Evolutionary conservation across 2,329 filamentous ascomycete genomes (phyloP).

Genomic region (Metarhizium sp.): DNA sequence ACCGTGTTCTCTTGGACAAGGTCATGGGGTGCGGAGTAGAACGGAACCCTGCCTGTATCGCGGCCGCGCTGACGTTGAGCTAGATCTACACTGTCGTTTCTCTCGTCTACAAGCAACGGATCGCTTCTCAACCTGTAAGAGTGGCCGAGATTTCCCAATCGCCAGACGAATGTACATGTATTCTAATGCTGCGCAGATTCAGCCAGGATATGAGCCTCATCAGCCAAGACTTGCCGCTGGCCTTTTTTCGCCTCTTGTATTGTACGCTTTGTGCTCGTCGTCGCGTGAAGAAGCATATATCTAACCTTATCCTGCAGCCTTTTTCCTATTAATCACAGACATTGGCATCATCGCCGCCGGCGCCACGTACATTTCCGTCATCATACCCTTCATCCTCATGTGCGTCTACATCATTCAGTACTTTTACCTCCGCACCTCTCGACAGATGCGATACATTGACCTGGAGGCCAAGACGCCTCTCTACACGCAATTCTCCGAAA

Average conservation of each 20-base stretch:
- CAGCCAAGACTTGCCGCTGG: constrained; percentile 4
- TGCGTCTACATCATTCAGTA: constrained; percentile 16
- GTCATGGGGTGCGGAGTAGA: neutral
- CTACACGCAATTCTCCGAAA: constrained; percentile 17
- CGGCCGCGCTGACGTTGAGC: neutral
- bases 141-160: neutral
- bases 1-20: neutral
- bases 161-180: too few species aligned
- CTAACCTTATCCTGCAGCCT: neutral
- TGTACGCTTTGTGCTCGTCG: neutral
- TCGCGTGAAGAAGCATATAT: neutral
- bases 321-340: neutral
- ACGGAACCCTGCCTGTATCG: neutral
- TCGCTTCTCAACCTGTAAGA: constrained; percentile 1
- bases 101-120: neutral
- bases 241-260: constrained; percentile 1
- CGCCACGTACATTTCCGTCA: constrained; percentile 33
- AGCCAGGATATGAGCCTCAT: constrained; percentile 9
- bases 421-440: constrained; percentile 20
- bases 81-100: neutral
- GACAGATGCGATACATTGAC: constrained; percentile 19
- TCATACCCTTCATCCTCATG: constrained; percentile 33
- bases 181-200: constrained; percentile 2
- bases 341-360: constrained; percentile 27
- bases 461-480: constrained; percentile 19